phyloP scores from a whole-genome alignment of 768 basidiomycete species.

The Lentinula sp. region DNA sequence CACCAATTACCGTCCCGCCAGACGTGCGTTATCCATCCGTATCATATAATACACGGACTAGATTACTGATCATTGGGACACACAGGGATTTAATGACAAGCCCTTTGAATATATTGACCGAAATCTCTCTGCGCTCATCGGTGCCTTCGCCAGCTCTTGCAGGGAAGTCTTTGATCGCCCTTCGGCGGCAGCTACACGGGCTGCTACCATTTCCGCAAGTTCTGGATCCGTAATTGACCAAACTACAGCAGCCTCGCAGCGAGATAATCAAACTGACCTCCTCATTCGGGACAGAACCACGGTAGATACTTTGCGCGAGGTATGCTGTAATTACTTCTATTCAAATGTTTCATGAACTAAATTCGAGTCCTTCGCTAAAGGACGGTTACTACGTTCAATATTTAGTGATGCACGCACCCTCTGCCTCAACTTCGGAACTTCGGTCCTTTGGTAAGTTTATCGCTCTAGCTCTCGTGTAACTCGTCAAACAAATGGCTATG shows the following conservation, averaged over 20 bases:
- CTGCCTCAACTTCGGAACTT: constrained; percentile 27
- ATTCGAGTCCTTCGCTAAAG: constrained; percentile 10
- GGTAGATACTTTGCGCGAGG: neutral
- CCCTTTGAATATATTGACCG: constrained; percentile 56
- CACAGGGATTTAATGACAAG: constrained; percentile 39
- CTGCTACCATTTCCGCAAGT: constrained; percentile 38
- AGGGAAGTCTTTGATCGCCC: constrained; percentile 57
- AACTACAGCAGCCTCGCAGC: neutral
- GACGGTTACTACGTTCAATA: constrained; percentile 43
- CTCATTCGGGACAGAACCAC: constrained; percentile 3
- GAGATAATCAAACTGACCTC: neutral
- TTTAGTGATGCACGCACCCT: constrained; percentile 41
- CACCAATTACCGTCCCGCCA: neutral
- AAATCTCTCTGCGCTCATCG: constrained; percentile 61
- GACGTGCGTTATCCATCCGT: neutral
- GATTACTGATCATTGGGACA: constrained; percentile 6
- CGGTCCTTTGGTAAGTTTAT: constrained; percentile 40
- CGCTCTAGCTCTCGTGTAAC: constrained; percentile 11
- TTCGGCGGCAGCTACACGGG: constrained; percentile 57
- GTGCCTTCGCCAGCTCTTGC: constrained; percentile 57
- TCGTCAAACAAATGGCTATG: neutral
- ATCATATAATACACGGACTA: neutral
- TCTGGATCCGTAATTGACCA: constrained; percentile 1
- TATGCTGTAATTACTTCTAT: neutral
- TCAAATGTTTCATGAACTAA: constrained; percentile 1